Percentiles rank a stretch among this genome's conserved stretches.
These are phyloP conservation scores for Aspergillus melleus DNA, from an alignment of 2,329 filamentous ascomycete genomes.

Conservation along the genomic window DNA sequence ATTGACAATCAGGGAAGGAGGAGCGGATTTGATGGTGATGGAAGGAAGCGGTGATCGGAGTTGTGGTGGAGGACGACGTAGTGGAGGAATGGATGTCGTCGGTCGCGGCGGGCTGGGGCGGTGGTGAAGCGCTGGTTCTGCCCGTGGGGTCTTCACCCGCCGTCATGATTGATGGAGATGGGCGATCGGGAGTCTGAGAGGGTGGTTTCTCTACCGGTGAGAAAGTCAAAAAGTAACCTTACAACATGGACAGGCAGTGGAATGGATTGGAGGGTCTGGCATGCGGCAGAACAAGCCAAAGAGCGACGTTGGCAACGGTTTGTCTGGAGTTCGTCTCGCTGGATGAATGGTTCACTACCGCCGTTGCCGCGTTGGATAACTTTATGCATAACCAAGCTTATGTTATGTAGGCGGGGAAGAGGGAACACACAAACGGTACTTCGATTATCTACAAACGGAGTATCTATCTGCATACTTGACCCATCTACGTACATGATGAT, in stretches of 20 bases:
- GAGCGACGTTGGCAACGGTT: background rate
- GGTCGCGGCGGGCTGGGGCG: constrained; percentile 15
- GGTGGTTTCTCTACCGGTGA: constrained; percentile 8
- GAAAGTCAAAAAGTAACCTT: background rate
- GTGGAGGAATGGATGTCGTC: background rate
- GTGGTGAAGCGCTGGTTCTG: constrained; percentile 23
- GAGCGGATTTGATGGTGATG: constrained; percentile 12
- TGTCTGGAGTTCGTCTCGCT: background rate
- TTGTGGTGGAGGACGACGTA: background rate
- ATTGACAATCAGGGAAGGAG: constrained; percentile 9
- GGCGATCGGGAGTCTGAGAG: constrained; percentile 3
- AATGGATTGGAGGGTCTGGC: background rate
- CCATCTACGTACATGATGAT: too few species aligned
- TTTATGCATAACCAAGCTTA: background rate
- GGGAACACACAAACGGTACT: background rate
- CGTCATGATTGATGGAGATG: constrained; percentile 21
- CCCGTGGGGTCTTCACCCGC: constrained; percentile 27
- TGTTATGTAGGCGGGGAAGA: background rate
- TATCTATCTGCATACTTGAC: background rate
- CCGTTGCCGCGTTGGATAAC: constrained; percentile 3
- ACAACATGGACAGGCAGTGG: background rate
- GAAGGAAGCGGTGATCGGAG: constrained; percentile 1
- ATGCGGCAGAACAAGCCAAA: background rate
- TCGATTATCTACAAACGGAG: background rate
- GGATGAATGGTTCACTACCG: constrained; percentile 1